These are phyloP conservation scores for Apiospora kogelbergensis DNA, from an alignment of 2,329 filamentous ascomycete species.

Conservation along the genomic window DNA sequence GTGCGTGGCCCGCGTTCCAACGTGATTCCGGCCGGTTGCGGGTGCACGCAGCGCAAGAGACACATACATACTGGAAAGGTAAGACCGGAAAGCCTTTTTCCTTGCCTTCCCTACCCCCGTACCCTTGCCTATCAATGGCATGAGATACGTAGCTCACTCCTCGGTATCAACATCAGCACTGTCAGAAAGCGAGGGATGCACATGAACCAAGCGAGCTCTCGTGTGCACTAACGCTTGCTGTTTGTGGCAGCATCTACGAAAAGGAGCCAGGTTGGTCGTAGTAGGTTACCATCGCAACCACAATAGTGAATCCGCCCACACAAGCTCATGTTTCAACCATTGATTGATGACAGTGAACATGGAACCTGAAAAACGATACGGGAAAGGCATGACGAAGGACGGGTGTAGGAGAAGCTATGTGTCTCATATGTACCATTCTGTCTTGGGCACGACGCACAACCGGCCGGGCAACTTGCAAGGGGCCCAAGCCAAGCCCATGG, in stretches of 20 bases:
- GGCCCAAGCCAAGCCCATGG: not conserved
- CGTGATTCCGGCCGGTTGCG: not conserved
- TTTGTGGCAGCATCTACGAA: not conserved
- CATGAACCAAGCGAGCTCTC: slow-evolving; percentile 5
- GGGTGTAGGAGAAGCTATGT: not conserved
- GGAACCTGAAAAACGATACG: not conserved
- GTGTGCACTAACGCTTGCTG: slow-evolving; percentile 4
- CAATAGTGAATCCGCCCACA: not conserved
- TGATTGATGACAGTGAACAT: slow-evolving; percentile 1
- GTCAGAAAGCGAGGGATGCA: not conserved
- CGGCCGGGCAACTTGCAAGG: not conserved
- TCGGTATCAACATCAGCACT: not conserved
- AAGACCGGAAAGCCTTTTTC: not conserved
- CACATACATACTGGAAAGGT: not conserved
- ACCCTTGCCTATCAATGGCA: not conserved
- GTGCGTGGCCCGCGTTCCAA: not conserved
- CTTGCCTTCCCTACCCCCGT: not conserved
- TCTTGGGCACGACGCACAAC: slow-evolving; percentile 5
- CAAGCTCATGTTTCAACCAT: slow-evolving; percentile 2
- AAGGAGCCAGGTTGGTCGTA: not conserved
- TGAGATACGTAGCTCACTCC: not conserved
- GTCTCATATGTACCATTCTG: not conserved
- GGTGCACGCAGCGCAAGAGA: not conserved
- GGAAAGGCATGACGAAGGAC: slow-evolving; percentile 2
- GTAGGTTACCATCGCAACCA: slow-evolving; percentile 2